Evolutionary conservation across 192 early-diverging fungal genomes (phyloP), one percentile per base, ranked within the genome.

Genomic region (Mortierella claussenii): DNA sequence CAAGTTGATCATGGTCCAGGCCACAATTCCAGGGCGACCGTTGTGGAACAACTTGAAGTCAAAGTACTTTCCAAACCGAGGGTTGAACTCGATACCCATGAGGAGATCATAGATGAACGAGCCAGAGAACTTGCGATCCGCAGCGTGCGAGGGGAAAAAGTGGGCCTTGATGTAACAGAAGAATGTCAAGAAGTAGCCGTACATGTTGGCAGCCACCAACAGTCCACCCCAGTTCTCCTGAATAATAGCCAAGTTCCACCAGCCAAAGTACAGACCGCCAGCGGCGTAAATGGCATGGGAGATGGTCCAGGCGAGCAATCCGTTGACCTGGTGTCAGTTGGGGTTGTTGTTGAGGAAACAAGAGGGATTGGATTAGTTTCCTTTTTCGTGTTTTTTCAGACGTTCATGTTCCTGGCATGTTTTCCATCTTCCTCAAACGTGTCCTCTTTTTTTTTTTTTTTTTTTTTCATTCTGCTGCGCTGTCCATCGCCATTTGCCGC

Each of bases 1-100:
- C 33, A 87, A 65, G 73, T 92, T 85, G 64, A 94, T 93, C 68
- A 94, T 79, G 23, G 92, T 93, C 92, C 92, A 94, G 26, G 90
- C 91, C n/a, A 94, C 85, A 52, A 94, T 94, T 55, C 92, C 92
- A 32, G 91, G 92, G 27, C 92, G 85, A 30, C 92, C 92, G 60
- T 93, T 92, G 81, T 92, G 90, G 80, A 93, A 94, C 7, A 94
- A 82, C 79, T 94, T 94, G 75, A 92, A 94, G 79, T 94, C 92
- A 62, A 88, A 92, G 52, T 79, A 73, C 71, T 91, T 79, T 42
- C 92, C 92, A 59, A 92, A 63, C 28, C 92, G 82, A 36, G 91
- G 92, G 82, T 94, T 94, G 71, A 93, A 89, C 68, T 94, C 92
- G 76, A 94, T 90, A 48, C 92, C 92, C 88, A 90, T 90, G 58